These are phyloP conservation scores for Begonia fuchsioides DNA, from an alignment of 306 rosid species.

Conservation along the genomic window DNA sequence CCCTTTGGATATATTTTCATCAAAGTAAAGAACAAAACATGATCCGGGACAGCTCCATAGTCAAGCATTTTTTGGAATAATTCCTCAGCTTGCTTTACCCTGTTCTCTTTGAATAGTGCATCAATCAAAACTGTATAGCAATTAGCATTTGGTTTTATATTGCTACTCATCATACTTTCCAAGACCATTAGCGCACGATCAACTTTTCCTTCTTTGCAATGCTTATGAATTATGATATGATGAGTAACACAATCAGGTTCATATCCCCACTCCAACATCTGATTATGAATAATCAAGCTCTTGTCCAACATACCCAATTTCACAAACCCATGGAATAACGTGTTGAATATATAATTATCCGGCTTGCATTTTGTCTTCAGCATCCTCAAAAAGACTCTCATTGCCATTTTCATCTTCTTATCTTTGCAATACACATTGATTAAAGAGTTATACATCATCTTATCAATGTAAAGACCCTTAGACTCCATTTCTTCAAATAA, in stretches of 20 bases:
- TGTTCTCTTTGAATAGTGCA: constrained; percentile 21
- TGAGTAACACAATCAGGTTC: constrained; percentile 21
- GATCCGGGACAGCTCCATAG: constrained; percentile 30
- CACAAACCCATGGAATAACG: constrained; percentile 26
- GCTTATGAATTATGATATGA: constrained; percentile 23
- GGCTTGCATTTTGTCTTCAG: constrained; percentile 25
- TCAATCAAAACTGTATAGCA: constrained; percentile 25
- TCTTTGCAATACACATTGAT: constrained; percentile 22
- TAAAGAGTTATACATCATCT: constrained; percentile 30
- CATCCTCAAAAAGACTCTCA: constrained; percentile 30
- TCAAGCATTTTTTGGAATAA: constrained; percentile 16
- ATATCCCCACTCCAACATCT: constrained; percentile 28
- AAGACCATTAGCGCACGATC: constrained; percentile 22
- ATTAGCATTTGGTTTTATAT: constrained; percentile 17
- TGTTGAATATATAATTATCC: constrained; percentile 22
- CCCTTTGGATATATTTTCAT: constrained; percentile 16
- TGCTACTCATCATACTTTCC: constrained; percentile 14
- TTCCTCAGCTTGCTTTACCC: constrained; percentile 12
- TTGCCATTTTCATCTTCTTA: constrained; percentile 30
- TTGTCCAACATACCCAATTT: constrained; percentile 22
- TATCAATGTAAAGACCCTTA: constrained; percentile 20
- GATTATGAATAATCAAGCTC: constrained; percentile 21
- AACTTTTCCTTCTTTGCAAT: constrained; percentile 17
- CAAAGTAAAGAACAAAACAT: constrained; percentile 22
- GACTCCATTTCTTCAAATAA: constrained; percentile 27